Evolutionary conservation across 2,329 filamentous ascomycete genomes (phyloP), one percentile per base, ranked within the genome.

Genomic region (Cytospora paraplurivora): DNA sequence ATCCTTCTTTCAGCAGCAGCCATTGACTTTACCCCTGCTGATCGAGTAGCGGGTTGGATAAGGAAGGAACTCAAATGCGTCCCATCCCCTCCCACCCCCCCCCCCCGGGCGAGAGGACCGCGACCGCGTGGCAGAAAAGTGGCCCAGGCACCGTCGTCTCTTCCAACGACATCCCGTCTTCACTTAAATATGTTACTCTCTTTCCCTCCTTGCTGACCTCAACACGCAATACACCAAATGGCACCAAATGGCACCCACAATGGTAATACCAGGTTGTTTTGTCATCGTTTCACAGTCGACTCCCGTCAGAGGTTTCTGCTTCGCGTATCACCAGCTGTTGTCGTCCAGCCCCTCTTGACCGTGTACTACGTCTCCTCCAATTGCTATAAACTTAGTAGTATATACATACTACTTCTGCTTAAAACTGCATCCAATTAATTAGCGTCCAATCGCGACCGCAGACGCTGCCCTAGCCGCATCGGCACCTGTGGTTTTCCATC

Each of bases 401-500:
- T 19, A 13, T 15, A 35, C 56, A 37, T 21, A 19, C 44, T 12
- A 19, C 27, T 54, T 27, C 51, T 59, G 56, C 55, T 59, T 66
- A 61, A 56, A 66, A 61, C 58, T 63, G 64, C 52, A 52, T 60
- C 52, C 51, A 63, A 13, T 53, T 17, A 11, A 33, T n/a, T 19
- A 49, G 44, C 53, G 33, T n/a, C 63, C 59, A 62, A 63, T 63
- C 19, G 50, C 32, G 33, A 34, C 59, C 17, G 52, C 56, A 50
- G 34, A 19, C 33, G 41, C 34, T 55, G 34, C 57, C 50, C 32
- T 61, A 19, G 49, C 58, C 58, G 49, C 62, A 54, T 37, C 49
- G 53, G 57, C 57, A 59, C 61, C 64, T 66, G 56, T 53, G 58
- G 47, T 21, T 38, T 41, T 37, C 55, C 53, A 59, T 27, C 52